Base-by-base conservation (phyloP, 208 protist genomes). In the Strigomonas culicis region DNA sequence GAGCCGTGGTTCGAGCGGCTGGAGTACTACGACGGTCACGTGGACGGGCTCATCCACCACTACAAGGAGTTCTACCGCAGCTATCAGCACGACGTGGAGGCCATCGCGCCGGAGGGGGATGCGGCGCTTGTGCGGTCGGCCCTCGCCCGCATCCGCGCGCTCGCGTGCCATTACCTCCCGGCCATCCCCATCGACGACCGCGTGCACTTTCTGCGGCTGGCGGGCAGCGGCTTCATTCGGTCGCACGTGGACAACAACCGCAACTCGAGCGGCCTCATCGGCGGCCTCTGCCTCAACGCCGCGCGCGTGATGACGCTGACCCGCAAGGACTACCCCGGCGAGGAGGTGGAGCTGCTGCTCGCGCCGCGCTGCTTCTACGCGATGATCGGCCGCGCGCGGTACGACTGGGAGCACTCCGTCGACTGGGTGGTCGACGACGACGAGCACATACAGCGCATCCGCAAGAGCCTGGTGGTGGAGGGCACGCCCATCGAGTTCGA, bases 11-110 rank as follows among this genome's bases (percentile, higher is more conserved):
- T 94, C 66, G 59, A 71, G n/a, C 81, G 84, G 24, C 68, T 94
- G 62, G 70, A 66, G 32, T 90, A 73, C 82, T 85, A 80, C 61
- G 78, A 88, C 43, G 82, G 77, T 13, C 88, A 94, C 63, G 56
- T 84, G 57, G 88, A 94, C 56, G 83, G 79, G 2, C 73, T 94
- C 50, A 94, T 94, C 32, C 88, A 94, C 49, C 84, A 94, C 63
- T 94, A 90, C 73, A 91, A 88, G 64, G 84, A 94, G 68, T 94
- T 94, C 65, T 94, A 94, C 65, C 88, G 88, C 25, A 84, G 81
- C 21, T 94, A 85, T 53, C 55, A 70, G 17, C 69, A 79, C 44
- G 55, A 55, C 25, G 24, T 55, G 10, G 28, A 36, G 30, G 67
- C 25, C 21, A 34, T 11, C 32, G 28, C 67, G 25, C 49, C 52